Conservation (phyloP, 805 yeast genomes). For the Nakazawaea ishiwadae region DNA sequence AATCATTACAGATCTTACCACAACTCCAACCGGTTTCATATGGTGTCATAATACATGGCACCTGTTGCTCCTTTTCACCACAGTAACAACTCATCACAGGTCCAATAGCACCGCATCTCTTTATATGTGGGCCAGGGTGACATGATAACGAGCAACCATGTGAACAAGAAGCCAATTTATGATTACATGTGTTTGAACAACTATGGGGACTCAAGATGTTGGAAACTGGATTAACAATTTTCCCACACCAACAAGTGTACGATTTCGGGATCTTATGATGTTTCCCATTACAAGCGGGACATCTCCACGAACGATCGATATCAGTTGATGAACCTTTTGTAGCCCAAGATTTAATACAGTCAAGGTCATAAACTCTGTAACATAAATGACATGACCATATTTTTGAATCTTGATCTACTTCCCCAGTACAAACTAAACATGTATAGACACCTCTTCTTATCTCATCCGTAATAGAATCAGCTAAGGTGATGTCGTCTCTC, state of each 20-base stretch:
- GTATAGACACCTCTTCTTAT: constrained; percentile 65
- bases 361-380: constrained; percentile 78
- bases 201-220: constrained; percentile 70
- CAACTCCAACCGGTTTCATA: constrained; percentile 67
- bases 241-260: constrained; percentile 88
- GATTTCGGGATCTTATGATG: constrained; percentile 42
- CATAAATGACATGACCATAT: constrained; percentile 82
- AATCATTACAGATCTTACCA: constrained; percentile 51
- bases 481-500: constrained; percentile 25
- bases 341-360: constrained; percentile 88
- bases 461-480: constrained; percentile 48
- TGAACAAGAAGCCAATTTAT: constrained; percentile 50
- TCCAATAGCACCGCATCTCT: constrained; percentile 71
- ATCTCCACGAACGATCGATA: constrained; percentile 63
- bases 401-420: constrained; percentile 57
- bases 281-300: constrained; percentile 73
- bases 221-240: constrained; percentile 57
- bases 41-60: constrained; percentile 72
- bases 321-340: constrained; percentile 64
- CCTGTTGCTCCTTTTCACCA: constrained; percentile 61
- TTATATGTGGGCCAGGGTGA: constrained; percentile 87
- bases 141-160: constrained; percentile 75
- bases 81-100: constrained; percentile 69
- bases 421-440: constrained; percentile 87
- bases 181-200: constrained; percentile 81